Percentiles rank a stretch among this genome's conserved stretches.
Conservation (phyloP, 495 filamentous ascomycete genomes). For the Acidomyces sp. region DNA sequence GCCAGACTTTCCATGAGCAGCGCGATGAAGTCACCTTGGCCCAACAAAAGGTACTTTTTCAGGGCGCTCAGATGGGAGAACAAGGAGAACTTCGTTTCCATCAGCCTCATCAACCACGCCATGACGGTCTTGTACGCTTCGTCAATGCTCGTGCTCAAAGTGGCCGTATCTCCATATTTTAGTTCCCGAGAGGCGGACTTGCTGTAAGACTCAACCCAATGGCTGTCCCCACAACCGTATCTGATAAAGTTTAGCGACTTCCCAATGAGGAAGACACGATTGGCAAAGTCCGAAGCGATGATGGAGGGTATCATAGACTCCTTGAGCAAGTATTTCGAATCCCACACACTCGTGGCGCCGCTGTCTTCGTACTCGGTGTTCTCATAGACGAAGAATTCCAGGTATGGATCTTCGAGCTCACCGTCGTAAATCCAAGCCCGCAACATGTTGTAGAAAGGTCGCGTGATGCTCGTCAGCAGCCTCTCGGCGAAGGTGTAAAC, state of each 20-base stretch:
- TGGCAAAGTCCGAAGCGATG: constrained; percentile 79
- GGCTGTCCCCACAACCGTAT: constrained; percentile 80
- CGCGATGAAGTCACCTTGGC: constrained; percentile 95
- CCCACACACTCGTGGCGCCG: constrained; percentile 84
- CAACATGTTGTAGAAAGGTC: constrained; percentile 93
- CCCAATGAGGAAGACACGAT: constrained; percentile 91
- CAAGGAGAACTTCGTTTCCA: constrained; percentile 84
- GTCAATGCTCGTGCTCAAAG: constrained; percentile 81
- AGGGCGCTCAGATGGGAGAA: constrained; percentile 86
- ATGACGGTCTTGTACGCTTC: constrained; percentile 96
- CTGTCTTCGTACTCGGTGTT: constrained; percentile 39
- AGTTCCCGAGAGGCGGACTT: constrained; percentile 86
- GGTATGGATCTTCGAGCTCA: constrained; percentile 87
- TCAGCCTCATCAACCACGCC: constrained; percentile 85
- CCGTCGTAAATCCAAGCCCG: constrained; percentile 97
- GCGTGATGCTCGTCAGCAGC: constrained; percentile 77
- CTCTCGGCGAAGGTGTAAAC: constrained; percentile 90
- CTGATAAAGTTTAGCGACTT: constrained; percentile 98
- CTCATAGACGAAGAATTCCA: constrained; percentile 90
- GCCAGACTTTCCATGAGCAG: constrained; percentile 93
- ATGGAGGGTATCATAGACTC: constrained; percentile 82
- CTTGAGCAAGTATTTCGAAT: constrained; percentile 87
- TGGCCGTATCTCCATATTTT: constrained; percentile 85
- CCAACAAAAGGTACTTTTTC: constrained; percentile 88
- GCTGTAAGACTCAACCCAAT: constrained; percentile 95